phyloP scores from a whole-genome alignment of 2,329 filamentous ascomycete species.

The Diplodia scrobiculata region DNA sequence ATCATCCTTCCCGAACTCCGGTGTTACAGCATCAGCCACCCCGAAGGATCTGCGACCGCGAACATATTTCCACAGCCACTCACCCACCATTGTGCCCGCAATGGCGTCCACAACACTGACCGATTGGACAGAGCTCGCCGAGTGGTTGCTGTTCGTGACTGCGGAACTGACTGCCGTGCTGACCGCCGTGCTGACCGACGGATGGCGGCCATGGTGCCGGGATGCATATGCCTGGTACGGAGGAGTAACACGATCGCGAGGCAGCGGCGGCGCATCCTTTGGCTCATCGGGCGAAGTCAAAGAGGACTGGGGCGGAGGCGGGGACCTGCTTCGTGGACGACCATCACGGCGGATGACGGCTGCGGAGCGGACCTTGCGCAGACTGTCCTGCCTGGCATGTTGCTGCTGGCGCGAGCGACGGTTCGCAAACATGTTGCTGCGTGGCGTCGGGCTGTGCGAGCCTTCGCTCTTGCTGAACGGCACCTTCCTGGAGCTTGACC shows the following conservation, averaged over 20 bases:
- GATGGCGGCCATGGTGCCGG: slow-evolving; percentile 49
- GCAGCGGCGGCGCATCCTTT: slow-evolving; percentile 67
- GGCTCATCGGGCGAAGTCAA: slow-evolving; percentile 60
- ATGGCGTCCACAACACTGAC: slow-evolving; percentile 92
- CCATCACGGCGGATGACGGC: slow-evolving; percentile 67
- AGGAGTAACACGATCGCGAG: slow-evolving; percentile 69
- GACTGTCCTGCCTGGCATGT: slow-evolving; percentile 62
- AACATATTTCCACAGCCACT: slow-evolving; percentile 95
- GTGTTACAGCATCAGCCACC: slow-evolving; percentile 70
- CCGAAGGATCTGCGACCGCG: slow-evolving; percentile 88
- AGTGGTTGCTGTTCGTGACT: slow-evolving; percentile 15
- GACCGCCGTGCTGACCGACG: slow-evolving; percentile 56
- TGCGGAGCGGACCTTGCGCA: slow-evolving; percentile 82
- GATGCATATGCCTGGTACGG: slow-evolving; percentile 47
- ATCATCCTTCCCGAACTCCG: slow-evolving; percentile 39
- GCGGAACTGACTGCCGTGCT: slow-evolving; percentile 57
- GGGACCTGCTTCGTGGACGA: slow-evolving; percentile 65
- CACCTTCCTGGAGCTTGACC: slow-evolving; percentile 81
- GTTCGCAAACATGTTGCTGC: slow-evolving; percentile 43
- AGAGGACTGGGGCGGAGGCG: slow-evolving; percentile 18
- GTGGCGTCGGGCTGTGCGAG: slow-evolving; percentile 72
- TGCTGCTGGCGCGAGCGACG: slow-evolving; percentile 48
- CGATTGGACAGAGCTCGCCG: slow-evolving; percentile 62
- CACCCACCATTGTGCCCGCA: slow-evolving; percentile 96
- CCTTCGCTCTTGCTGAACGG: slow-evolving; percentile 72